Evolutionary conservation across 805 yeast genomes (phyloP).

Genomic region (Schizosaccharomyces osmophilus): DNA sequence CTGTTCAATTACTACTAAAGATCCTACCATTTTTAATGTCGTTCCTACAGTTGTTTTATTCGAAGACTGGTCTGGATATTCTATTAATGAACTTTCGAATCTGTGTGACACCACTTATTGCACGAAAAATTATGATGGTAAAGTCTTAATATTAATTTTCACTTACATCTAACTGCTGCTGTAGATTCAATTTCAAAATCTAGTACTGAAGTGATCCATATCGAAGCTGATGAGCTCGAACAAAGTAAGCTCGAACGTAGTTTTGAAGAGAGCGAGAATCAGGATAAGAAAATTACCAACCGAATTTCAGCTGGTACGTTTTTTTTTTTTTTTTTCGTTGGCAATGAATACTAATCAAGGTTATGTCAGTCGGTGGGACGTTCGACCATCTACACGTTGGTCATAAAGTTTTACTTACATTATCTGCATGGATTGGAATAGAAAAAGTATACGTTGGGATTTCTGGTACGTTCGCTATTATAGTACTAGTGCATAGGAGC

Average conservation of each 20-base stretch:
- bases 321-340: not conserved
- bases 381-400: slow-evolving; percentile 94
- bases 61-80: not conserved
- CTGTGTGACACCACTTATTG: not conserved
- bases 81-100: not conserved
- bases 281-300: not conserved
- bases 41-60: not conserved
- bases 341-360: not conserved
- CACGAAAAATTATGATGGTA: not conserved
- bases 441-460: slow-evolving; percentile 49
- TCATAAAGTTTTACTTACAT: slow-evolving; percentile 60
- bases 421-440: slow-evolving; percentile 38
- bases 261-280: not conserved
- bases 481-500: not conserved
- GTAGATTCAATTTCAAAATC: too few relatives aligned
- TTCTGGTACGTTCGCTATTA: not conserved
- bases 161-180: too few relatives aligned
- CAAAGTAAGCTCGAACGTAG: not conserved
- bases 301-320: not conserved
- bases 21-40: not conserved
- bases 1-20: not conserved
- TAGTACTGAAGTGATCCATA: too few relatives aligned
- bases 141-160: too few relatives aligned
- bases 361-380: slow-evolving; percentile 64
- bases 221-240: not conserved